Base-by-base conservation (phyloP, 176 grass and related monocot species). In the Bolboschoenus planiculmis region DNA sequence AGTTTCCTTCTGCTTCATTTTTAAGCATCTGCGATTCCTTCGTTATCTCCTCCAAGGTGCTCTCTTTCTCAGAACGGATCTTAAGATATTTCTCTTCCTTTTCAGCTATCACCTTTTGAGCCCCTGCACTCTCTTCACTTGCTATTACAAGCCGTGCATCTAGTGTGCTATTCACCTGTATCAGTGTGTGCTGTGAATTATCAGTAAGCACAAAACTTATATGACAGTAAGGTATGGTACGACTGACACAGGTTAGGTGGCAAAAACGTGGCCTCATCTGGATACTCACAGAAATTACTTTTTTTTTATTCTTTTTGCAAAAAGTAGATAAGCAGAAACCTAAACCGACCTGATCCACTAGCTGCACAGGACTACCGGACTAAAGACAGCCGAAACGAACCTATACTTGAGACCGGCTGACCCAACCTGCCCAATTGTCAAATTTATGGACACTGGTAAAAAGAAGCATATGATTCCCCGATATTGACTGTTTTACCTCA, bases 11-110 rank as follows among this genome's bases (percentile, higher is more conserved):
- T 27, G 68, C 53, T 80, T 91, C 85, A 27, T 85, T 81, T 68
- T 90, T 78, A 83, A 90, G 84, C 59, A 82, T 85, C 70, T 54
- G 54, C 9, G 84, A 91, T 77, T 90, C 89, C 70, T 84, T 81
- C 54, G 56, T 87, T 75, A 90, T 51, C 37, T 79, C 84, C 81
- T 76, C 60, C 87, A 90, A 66, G 33, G 74, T 81, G 42, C 77
- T 57, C 46, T 88, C 85, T 81, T 88, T 83, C 81, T 91, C 85
- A 23, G 75, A 50, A 57, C 60, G 47, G 43, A 82, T 53, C 68
- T 68, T 43, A 10, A 34, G 10, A 57, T 88, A 72, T 56, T 57
- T 50, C 18, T 87, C 78, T 56, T 86, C 85, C 34, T 85, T 82
- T 83, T 85, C 81, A 31, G 65, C 78, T 85, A 88, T 83, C 30